Conservation (phyloP, 2,329 filamentous ascomycete species). For the Calonectria pauciramosa region DNA sequence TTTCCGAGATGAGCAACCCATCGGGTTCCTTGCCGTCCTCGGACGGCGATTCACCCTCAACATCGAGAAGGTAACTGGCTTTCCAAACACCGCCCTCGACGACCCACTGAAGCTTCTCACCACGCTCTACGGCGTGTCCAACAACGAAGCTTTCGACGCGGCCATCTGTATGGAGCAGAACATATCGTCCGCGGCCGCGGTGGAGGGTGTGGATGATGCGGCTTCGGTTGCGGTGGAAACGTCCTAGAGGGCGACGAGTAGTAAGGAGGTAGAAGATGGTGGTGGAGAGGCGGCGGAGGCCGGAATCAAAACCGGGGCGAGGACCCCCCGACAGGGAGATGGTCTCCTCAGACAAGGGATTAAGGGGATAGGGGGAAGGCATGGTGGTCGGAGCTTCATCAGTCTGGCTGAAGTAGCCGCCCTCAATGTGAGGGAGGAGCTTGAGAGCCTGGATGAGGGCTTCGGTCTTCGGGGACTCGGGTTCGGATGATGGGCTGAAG, state of each 20-base stretch:
- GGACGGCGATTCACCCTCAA: conserved; percentile 26
- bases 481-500: conserved; percentile 29
- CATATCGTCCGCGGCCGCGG: conserved; percentile 72
- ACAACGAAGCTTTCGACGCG: conserved; percentile 75
- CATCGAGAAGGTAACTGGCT: conserved; percentile 68
- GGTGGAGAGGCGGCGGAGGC: conserved; percentile 67
- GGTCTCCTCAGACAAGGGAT: conserved; percentile 53
- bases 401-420: conserved; percentile 75
- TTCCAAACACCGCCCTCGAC: conserved; percentile 79
- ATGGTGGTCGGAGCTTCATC: conserved; percentile 66
- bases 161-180: conserved; percentile 71
- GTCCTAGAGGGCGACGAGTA: conserved; percentile 65
- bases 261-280: conserved; percentile 77
- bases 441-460: conserved; percentile 55
- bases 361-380: conserved; percentile 59
- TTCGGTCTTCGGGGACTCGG: conserved; percentile 33
- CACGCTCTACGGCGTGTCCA: conserved; percentile 67
- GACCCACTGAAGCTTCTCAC: conserved; percentile 77
- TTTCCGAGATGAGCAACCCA: conserved; percentile 76
- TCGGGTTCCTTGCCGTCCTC: conserved; percentile 56
- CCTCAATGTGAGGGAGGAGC: conserved; percentile 71
- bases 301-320: conserved; percentile 52
- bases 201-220: conserved; percentile 77
- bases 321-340: conserved; percentile 48
- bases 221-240: conserved; percentile 74